A percentile compares a stretch with the other conserved stretches of the same genome.
phyloP scores from a whole-genome alignment of 768 basidiomycete species.

The Mycena galopus region DNA sequence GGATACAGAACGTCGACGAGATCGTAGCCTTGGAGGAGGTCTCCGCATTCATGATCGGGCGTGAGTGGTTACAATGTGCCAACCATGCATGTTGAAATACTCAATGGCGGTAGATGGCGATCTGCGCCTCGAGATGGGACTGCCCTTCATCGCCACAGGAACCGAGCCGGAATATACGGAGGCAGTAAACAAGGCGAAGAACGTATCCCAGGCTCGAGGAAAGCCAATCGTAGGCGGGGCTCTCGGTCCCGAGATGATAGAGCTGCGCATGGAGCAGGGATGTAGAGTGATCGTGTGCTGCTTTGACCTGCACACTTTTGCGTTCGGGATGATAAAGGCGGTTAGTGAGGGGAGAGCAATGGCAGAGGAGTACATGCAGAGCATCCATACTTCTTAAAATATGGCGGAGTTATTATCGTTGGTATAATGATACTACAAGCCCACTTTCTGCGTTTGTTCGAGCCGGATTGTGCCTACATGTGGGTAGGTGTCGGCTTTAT shows the following conservation, averaged over 20 bases:
- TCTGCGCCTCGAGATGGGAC: slow-evolving; percentile 28
- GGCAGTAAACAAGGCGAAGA: slow-evolving; percentile 6
- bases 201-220: background rate
- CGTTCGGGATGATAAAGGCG: slow-evolving; percentile 4
- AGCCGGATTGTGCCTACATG: no score
- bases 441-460: no score
- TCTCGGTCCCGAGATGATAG: slow-evolving; percentile 12
- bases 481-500: no score
- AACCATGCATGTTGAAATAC: background rate
- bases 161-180: slow-evolving; percentile 17
- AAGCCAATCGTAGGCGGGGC: slow-evolving; percentile 22
- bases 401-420: background rate
- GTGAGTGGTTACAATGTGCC: background rate
- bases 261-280: slow-evolving; percentile 17
- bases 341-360: background rate
- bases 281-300: slow-evolving; percentile 11
- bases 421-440: no score
- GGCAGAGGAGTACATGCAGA: slow-evolving; percentile 24
- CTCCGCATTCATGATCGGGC: slow-evolving; percentile 32
- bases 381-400: background rate
- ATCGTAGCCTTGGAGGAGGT: slow-evolving; percentile 9
- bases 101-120: slow-evolving; percentile 11
- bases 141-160: background rate
- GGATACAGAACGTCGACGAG: slow-evolving; percentile 78
- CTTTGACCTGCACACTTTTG: slow-evolving; percentile 21